These are phyloP conservation scores for Anethum foeniculum DNA, from an alignment of 140 eudicot genomes.

Conservation along the genomic window DNA sequence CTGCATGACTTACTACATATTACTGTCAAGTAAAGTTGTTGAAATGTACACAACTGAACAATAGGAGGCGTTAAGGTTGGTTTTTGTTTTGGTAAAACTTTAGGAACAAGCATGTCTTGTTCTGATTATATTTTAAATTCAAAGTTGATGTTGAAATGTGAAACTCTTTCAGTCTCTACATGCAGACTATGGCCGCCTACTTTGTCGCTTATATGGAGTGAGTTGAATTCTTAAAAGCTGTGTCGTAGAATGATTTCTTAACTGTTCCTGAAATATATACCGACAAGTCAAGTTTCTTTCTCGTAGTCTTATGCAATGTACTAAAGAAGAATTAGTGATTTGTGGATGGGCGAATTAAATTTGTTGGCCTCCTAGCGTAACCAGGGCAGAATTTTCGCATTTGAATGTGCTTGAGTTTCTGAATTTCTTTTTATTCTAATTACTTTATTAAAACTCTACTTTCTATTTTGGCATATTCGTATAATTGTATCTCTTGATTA, in stretches of 20 bases:
- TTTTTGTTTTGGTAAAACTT: conserved; percentile 39
- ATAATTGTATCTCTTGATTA: no score
- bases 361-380: no score
- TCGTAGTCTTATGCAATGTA: no score
- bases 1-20: background rate
- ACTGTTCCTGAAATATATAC: no score
- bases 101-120: conserved; percentile 28
- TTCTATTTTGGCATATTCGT: no score
- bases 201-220: background rate
- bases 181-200: background rate
- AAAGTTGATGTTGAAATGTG: background rate
- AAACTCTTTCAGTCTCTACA: background rate
- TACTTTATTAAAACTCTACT: no score
- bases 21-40: conserved; percentile 27
- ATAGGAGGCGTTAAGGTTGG: conserved; percentile 49
- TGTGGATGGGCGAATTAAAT: no score
- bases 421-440: no score
- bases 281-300: no score
- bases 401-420: no score
- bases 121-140: background rate
- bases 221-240: background rate
- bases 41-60: conserved; percentile 10
- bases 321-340: no score
- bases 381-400: no score
- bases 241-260: background rate